phyloP scores from a whole-genome alignment of 345 rosid genomes.

The Lumnitzera racemosa region DNA sequence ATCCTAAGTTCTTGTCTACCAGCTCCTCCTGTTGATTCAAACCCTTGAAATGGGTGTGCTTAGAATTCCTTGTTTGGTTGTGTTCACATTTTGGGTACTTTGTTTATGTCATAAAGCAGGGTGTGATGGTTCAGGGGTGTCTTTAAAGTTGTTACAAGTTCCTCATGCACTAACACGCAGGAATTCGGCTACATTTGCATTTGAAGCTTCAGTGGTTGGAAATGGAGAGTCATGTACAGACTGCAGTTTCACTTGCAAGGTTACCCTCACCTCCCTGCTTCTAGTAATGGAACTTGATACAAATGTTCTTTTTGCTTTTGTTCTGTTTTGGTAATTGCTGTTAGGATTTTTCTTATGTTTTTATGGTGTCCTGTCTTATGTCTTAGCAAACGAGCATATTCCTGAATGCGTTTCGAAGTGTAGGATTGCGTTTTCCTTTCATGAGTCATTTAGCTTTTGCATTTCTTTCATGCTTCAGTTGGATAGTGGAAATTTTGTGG shows the following conservation, averaged over 20 bases:
- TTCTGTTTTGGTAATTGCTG: neutral
- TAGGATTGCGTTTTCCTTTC: neutral
- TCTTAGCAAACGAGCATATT: neutral
- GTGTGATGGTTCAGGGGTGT: slow-evolving; percentile 27
- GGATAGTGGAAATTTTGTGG: slow-evolving; percentile 46
- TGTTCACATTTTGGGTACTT: neutral
- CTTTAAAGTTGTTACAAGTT: slow-evolving; percentile 58
- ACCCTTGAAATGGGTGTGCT: no score
- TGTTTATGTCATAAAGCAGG: neutral
- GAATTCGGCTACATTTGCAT: slow-evolving; percentile 58
- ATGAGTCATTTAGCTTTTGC: neutral
- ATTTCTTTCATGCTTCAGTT: slow-evolving; percentile 40
- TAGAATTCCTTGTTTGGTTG: slow-evolving; percentile 2
- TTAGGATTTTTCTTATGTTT: neutral
- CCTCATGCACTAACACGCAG: slow-evolving; percentile 54
- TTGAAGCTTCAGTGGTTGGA: slow-evolving; percentile 42
- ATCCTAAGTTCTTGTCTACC: no score
- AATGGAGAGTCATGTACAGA: slow-evolving; percentile 38
- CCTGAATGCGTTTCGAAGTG: neutral
- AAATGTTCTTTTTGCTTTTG: slow-evolving; percentile 3
- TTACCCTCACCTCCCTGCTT: slow-evolving; percentile 12
- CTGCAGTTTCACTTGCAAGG: slow-evolving; percentile 72
- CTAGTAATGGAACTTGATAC: no score
- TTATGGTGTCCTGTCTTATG: no score
- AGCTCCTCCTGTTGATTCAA: no score